A percentile compares a stretch with the other conserved stretches of the same genome.
Conservation (phyloP, 2,329 filamentous ascomycete species). For the Tolypocladium ophioglossoides region DNA sequence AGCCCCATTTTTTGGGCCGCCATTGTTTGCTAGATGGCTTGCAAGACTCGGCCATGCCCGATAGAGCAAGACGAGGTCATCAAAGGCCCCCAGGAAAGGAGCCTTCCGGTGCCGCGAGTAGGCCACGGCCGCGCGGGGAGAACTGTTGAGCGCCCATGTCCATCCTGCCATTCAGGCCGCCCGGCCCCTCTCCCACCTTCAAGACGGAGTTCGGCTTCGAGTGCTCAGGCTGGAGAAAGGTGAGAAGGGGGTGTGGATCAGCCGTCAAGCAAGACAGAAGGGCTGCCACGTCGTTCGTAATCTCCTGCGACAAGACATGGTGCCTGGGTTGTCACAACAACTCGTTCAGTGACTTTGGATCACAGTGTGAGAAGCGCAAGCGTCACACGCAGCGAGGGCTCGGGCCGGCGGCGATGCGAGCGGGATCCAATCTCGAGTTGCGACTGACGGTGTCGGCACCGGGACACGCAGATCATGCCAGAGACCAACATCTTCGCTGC, state of each 20-base stretch:
- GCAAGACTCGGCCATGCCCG: not conserved
- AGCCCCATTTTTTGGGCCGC: slow-evolving; percentile 15
- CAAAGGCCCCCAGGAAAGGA: too few relatives aligned
- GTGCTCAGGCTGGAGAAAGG: not conserved
- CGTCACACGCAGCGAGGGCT: not conserved
- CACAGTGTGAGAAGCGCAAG: slow-evolving; percentile 4
- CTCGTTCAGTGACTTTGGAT: not conserved
- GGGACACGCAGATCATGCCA: not conserved
- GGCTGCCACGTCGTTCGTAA: slow-evolving; percentile 8
- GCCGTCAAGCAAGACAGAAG: not conserved
- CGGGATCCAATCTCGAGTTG: not conserved
- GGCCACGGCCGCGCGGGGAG: not conserved
- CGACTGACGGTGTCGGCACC: not conserved
- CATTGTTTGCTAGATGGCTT: not conserved
- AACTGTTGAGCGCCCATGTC: not conserved
- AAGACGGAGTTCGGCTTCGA: not conserved
- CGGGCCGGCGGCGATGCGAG: not conserved
- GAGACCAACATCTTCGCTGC: not conserved
- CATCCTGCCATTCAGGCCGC: not conserved
- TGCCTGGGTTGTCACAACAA: not conserved
- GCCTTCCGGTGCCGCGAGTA: not conserved
- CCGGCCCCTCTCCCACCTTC: not conserved
- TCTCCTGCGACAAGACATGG: slow-evolving; percentile 2
- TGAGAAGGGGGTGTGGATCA: not conserved
- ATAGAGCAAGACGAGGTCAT: not conserved